Evolutionary conservation across 371 early-diverging fungal genomes (phyloP), one percentile per base, ranked within the genome.

Genomic region (Saksenaea oblongispora): DNA sequence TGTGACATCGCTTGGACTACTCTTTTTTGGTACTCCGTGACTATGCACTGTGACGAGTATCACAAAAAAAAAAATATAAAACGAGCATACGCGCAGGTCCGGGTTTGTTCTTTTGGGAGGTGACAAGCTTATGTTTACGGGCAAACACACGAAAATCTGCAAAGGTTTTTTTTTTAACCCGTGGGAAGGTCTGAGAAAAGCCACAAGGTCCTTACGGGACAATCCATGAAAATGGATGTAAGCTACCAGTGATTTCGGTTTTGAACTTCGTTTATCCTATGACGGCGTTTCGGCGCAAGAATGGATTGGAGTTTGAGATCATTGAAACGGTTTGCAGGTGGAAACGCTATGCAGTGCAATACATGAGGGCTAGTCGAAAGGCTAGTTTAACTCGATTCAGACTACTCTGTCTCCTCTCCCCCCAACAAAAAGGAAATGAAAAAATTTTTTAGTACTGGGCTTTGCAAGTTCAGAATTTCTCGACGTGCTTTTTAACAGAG

Each of bases 171-270:
- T 62, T 75, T 54, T 54, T 64, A 66, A 65, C 75, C 79, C 79
- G 74, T 79, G 79, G 79, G 79, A 79, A 79, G 76, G 79, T 79
- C 79, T 75, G 79, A 79, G 79, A 61, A 79, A 79, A 79, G 67
- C 79, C 79, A 66, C 64, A 72, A 74, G 69, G 62, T 72, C 71
- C 72, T 78, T 74, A 70, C 78, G 67, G 78, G 73, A 72, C 56
- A 72, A 72, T 73, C 67, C 68, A 73, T 69, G 64, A 74, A 78
- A 67, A 67, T 68, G 71, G 66, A 73, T 65, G 78, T 70, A 72
- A 72, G 71, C 71, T 70, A 78, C 74, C 78, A 78, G 78, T 70
- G 70, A 74, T 51, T 61, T 27, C 26, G 56, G 60, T 35, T 26
- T 14, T 17, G 24, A 34, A 15, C 34, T 28, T 22, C 28, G 15